Evolutionary conservation across 106 monocot genomes (phyloP).

Genomic region (Allium cepa): DNA sequence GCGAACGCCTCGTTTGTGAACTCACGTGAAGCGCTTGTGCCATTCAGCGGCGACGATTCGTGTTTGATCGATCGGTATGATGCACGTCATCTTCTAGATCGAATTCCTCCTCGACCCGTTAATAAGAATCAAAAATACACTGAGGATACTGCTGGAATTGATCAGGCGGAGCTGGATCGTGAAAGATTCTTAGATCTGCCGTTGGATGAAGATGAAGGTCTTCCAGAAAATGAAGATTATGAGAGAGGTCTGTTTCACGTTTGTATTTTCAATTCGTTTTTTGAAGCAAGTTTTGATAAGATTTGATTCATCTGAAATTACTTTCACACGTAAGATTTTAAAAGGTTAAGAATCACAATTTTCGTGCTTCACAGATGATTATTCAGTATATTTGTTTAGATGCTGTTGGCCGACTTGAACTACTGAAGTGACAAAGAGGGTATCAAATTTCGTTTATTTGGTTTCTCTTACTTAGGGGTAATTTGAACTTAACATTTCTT

Average conservation of each 20-base stretch:
- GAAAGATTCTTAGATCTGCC: constrained; percentile 65
- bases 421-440: too few species aligned
- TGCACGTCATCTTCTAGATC: constrained; percentile 90
- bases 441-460: too few species aligned
- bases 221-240: background rate
- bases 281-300: too few species aligned
- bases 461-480: too few species aligned
- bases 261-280: background rate
- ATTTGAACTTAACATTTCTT: too few species aligned
- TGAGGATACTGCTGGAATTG: constrained; percentile 23
- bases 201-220: constrained; percentile 10
- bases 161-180: constrained; percentile 40
- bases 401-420: too few species aligned
- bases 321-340: too few species aligned
- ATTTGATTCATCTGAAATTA: too few species aligned
- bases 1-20: constrained; percentile 61
- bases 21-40: constrained; percentile 67
- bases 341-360: too few species aligned
- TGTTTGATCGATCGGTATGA: constrained; percentile 92
- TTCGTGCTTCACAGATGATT: too few species aligned
- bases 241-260: background rate
- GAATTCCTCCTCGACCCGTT: constrained; percentile 39
- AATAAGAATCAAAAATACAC: constrained; percentile 5
- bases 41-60: constrained; percentile 52
- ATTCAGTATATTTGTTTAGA: too few species aligned